These are phyloP conservation scores for Saitozyma podzolica DNA, from an alignment of 768 basidiomycete species.

Conservation along the genomic window DNA sequence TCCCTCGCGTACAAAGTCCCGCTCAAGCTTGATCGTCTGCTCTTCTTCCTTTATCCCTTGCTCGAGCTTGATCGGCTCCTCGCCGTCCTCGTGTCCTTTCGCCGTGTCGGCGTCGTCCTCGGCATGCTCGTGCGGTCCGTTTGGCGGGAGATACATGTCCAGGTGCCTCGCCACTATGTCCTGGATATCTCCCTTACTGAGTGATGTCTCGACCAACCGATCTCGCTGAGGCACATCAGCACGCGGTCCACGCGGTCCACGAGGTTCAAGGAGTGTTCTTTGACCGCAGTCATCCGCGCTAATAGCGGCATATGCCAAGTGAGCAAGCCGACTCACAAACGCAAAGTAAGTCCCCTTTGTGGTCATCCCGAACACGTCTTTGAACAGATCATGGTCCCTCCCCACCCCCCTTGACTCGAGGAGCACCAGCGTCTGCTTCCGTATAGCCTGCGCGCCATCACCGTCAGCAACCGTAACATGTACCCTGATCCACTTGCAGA, in stretches of 20 bases:
- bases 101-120: conserved; percentile 5
- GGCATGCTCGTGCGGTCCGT: not conserved
- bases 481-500: conserved; percentile 1
- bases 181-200: conserved; percentile 31
- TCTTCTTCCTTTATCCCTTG: conserved; percentile 8
- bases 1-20: conserved; percentile 16
- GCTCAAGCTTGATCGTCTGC: conserved; percentile 8
- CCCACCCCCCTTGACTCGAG: conserved; percentile 33
- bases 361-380: conserved; percentile 46
- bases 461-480: too few relatives aligned
- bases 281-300: not conserved
- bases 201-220: conserved; percentile 11
- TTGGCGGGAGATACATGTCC: conserved; percentile 39
- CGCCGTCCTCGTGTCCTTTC: not conserved
- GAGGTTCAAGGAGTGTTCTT: not conserved
- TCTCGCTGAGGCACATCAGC: conserved; percentile 25
- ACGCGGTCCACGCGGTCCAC: not conserved
- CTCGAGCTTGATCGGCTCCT: not conserved
- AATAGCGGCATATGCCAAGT: not conserved
- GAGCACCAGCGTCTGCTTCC: conserved; percentile 41
- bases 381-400: conserved; percentile 42
- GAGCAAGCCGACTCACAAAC: conserved; percentile 34
- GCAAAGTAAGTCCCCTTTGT: conserved; percentile 47
- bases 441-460: conserved; percentile 29
- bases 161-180: conserved; percentile 28